These are phyloP conservation scores for Meyerozyma athensensis DNA, from an alignment of 1,139 yeast genomes.

Conservation along the genomic window DNA sequence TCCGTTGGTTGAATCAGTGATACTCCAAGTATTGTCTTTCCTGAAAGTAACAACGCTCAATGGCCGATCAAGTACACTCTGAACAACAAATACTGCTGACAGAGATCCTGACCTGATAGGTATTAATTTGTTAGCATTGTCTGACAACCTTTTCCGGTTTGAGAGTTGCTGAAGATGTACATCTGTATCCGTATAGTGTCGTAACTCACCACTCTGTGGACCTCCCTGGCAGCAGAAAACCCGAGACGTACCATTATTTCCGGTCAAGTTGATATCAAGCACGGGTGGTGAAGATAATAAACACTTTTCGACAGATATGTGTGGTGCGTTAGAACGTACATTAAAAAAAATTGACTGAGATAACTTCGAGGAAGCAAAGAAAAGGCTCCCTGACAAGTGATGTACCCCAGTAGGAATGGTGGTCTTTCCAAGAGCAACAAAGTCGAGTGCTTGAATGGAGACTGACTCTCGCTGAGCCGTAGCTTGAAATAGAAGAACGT, in stretches of 20 bases:
- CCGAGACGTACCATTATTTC: constrained; percentile 7
- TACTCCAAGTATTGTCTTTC: too few relatives aligned
- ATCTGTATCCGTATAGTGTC: constrained; percentile 5
- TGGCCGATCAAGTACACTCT: neutral
- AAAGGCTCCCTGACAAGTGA: constrained; percentile 25
- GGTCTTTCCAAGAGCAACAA: constrained; percentile 28
- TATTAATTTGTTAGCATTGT: neutral
- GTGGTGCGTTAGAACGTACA: constrained; percentile 25
- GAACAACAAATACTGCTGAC: neutral
- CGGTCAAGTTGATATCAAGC: constrained; percentile 19
- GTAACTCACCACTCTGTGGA: constrained; percentile 32
- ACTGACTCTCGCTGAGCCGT: constrained; percentile 1
- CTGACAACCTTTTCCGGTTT: neutral
- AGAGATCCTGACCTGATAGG: too few relatives aligned
- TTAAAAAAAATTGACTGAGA: constrained; percentile 34
- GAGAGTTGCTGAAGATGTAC: neutral
- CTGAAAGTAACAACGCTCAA: too few relatives aligned
- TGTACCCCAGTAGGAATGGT: constrained; percentile 25
- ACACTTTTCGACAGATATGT: constrained; percentile 19
- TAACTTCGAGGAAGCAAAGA: constrained; percentile 29
- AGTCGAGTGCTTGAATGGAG: constrained; percentile 18
- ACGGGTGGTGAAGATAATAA: constrained; percentile 34
- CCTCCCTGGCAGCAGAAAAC: constrained; percentile 37
- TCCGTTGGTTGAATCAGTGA: neutral
- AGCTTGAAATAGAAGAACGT: constrained; percentile 21